Evolutionary conservation across 2,329 filamentous ascomycete species (phyloP).

Genomic region (Cephalotrichum gorgonifer): DNA sequence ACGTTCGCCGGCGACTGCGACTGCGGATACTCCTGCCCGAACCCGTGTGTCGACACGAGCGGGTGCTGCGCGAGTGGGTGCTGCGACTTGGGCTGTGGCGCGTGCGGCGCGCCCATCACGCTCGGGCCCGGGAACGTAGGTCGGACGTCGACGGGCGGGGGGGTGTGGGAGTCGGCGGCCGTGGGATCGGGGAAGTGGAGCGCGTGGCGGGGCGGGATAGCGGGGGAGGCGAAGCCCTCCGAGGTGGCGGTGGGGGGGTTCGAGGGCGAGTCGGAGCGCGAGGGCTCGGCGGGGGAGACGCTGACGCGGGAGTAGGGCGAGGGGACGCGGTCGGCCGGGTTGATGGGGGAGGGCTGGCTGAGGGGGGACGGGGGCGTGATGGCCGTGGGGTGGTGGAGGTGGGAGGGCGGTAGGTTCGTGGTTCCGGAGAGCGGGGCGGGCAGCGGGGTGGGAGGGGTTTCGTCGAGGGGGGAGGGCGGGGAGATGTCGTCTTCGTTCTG

Average conservation of each 20-base stretch:
- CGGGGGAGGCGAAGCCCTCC: background rate
- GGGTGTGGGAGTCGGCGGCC: background rate
- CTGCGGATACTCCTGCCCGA: background rate
- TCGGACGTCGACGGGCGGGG: background rate
- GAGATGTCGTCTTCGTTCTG: conserved; percentile 53
- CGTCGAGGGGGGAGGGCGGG: conserved; percentile 28
- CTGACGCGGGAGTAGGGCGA: conserved; percentile 5
- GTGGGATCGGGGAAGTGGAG: background rate
- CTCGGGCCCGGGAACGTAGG: conserved; percentile 2
- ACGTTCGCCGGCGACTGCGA: background rate
- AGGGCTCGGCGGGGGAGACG: conserved; percentile 2
- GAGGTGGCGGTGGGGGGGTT: background rate
- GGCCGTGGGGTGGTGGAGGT: conserved; percentile 11
- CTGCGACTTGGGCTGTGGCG: background rate
- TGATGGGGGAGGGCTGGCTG: conserved; percentile 14
- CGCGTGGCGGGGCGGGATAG: background rate
- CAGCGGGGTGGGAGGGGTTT: conserved; percentile 6
- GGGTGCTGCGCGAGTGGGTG: background rate
- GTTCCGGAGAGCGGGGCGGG: conserved; percentile 12
- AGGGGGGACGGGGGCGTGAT: conserved; percentile 21
- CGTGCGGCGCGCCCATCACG: background rate
- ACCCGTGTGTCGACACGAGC: background rate
- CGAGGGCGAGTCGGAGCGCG: conserved; percentile 10
- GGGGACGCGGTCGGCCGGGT: conserved; percentile 3
- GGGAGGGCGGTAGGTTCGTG: conserved; percentile 14